Evolutionary conservation across 108 stramenopile genomes (phyloP).

Genomic region (Stephanodiscus minutulus): DNA sequence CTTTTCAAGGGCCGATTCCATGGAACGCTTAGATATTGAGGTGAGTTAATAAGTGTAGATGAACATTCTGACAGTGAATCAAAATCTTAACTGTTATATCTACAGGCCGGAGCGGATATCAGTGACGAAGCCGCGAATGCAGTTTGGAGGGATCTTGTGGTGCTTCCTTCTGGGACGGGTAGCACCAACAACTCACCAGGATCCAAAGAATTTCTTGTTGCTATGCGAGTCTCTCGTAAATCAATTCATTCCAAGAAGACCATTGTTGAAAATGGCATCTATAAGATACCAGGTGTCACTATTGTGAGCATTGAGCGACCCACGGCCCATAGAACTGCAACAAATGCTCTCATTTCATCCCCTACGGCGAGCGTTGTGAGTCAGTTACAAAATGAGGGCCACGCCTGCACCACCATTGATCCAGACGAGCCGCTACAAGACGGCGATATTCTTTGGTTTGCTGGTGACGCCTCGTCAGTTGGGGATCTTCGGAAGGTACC

Average conservation of each 20-base stretch:
- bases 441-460: slow-evolving; percentile 73
- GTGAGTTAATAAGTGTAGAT: no score
- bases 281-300: slow-evolving; percentile 71
- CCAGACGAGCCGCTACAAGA: slow-evolving; percentile 67
- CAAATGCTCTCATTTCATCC: not conserved
- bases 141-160: slow-evolving; percentile 68
- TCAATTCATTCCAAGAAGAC: slow-evolving; percentile 60
- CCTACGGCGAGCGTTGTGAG: not conserved
- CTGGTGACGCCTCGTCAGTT: slow-evolving; percentile 55
- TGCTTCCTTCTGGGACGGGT: slow-evolving; percentile 45
- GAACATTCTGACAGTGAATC: not conserved
- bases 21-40: no score
- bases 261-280: slow-evolving; percentile 58
- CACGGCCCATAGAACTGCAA: not conserved
- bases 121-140: slow-evolving; percentile 5
- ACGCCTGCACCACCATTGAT: not conserved
- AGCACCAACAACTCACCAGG: slow-evolving; percentile 5
- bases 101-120: not conserved
- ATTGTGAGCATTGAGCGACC: slow-evolving; percentile 83
- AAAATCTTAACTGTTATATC: not conserved
- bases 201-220: slow-evolving; percentile 72
- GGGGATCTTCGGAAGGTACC: slow-evolving; percentile 77
- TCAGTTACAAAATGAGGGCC: not conserved
- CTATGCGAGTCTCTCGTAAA: slow-evolving; percentile 66
- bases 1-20: no score